Evolutionary conservation across 352 stramenopile species (phyloP).

Genomic region (Pythium insidiosum): DNA sequence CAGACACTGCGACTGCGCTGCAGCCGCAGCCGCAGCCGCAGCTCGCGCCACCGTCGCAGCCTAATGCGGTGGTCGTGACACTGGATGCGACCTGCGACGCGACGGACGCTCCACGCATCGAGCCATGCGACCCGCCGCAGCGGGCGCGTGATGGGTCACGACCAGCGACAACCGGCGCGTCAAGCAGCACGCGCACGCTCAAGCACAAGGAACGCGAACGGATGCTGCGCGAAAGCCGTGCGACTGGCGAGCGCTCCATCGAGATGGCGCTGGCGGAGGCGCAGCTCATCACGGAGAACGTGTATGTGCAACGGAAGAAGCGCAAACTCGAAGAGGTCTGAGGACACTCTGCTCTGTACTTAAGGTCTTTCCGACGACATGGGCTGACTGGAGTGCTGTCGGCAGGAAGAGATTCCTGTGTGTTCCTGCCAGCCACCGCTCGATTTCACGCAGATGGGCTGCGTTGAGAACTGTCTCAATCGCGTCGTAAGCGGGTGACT

Average conservation of each 20-base stretch:
- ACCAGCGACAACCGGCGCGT: no score
- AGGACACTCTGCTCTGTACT: no score
- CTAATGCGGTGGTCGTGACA: no score
- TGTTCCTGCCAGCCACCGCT: slow-evolving; percentile 41
- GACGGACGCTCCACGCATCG: no score
- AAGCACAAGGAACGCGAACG: slow-evolving; percentile 27
- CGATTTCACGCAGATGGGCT: slow-evolving; percentile 30
- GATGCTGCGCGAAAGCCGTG: slow-evolving; percentile 42
- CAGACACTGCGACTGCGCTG: no score
- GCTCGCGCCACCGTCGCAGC: no score
- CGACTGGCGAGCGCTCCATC: slow-evolving; percentile 59
- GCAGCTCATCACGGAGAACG: slow-evolving; percentile 55
- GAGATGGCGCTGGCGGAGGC: slow-evolving; percentile 65
- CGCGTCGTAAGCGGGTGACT: slow-evolving; percentile 27
- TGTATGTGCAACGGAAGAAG: slow-evolving; percentile 67
- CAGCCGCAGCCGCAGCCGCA: no score
- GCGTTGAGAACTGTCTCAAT: slow-evolving; percentile 71
- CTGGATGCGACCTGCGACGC: no score
- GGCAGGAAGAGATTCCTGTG: slow-evolving; percentile 63
- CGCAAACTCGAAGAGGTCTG: slow-evolving; percentile 34
- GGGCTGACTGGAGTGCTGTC: no score
- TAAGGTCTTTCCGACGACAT: not conserved
- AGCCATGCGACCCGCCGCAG: no score
- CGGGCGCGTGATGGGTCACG: no score
- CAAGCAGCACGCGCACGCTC: no score